Evolutionary conservation across 2,329 filamentous ascomycete species (phyloP), one percentile per base, ranked within the genome.

Genomic region (Stachybotrys chlorohalonatus): DNA sequence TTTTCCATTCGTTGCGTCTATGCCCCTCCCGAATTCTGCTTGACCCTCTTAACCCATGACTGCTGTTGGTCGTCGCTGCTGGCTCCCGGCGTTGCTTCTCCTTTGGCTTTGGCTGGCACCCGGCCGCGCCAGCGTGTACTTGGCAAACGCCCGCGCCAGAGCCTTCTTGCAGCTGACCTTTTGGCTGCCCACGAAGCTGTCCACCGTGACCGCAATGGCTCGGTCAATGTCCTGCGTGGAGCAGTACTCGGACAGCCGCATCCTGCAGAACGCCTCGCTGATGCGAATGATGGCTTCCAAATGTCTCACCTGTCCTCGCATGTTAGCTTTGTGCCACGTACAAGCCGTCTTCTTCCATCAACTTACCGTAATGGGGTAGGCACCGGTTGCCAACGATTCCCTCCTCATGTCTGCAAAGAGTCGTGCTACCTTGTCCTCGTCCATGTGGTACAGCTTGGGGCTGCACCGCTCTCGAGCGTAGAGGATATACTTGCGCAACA

Each of bases 151-250:
- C 56, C 94, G 81, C 0, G 91, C 89, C 49, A 99, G 80, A 15
- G 94, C 91, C 78, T 96, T 96, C 81, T 97, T 99, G 75, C 90
- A 94, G 75, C 90, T 95, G 64, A 97, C 84, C 77, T 99, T 99
- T 70, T 99, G 94, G 64, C 89, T 95, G 57, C 89, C 90, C 48
- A 99, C 90, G 66, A 99, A 99, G 54, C 89, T 95, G 61, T 97
- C 92, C 2, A 99, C 90, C 0, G 94, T 95, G 7, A 99, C 94
- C 13, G 92, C 90, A 66, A 99, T 99, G 55, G 94, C 94, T 48
- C 94, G 90, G 72, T 99, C 94, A 63, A 99, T 96, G 67, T 99
- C 94, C 56, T 88, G 83, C 1, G 88, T 75, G 6, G 87, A 87
- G 72, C 93, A 96, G 76, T 96, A 97, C 62, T 99, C 94, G 0